Conservation (phyloP, 768 basidiomycete genomes). For the Tylopilus balloui region DNA sequence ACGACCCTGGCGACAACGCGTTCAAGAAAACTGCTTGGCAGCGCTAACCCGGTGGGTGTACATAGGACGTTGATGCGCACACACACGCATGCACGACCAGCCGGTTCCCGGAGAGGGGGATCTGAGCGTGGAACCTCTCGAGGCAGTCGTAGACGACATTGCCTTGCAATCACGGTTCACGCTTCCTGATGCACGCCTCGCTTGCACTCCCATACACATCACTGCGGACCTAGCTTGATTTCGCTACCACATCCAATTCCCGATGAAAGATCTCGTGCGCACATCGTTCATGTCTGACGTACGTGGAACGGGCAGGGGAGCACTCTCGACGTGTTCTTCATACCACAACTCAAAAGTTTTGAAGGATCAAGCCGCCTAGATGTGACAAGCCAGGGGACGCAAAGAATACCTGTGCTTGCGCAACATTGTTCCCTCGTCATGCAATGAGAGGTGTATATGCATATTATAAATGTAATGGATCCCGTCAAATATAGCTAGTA, state of each 20-base stretch:
- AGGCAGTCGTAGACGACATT: no score
- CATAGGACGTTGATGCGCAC: neutral
- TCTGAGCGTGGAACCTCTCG: no score
- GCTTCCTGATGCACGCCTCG: constrained; percentile 12
- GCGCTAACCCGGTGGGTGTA: no score
- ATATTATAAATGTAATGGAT: constrained; percentile 24
- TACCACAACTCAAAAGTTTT: constrained; percentile 8
- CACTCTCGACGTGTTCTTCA: constrained; percentile 24
- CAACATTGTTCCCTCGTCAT: constrained; percentile 12
- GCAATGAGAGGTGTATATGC: constrained; percentile 26
- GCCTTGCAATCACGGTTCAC: constrained; percentile 4
- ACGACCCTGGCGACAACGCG: constrained; percentile 16
- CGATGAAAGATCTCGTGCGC: constrained; percentile 18
- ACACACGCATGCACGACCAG: no score
- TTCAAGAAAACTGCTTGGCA: no score
- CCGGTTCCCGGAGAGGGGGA: no score
- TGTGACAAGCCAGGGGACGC: constrained; percentile 13
- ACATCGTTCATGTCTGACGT: constrained; percentile 13
- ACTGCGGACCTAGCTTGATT: constrained; percentile 19
- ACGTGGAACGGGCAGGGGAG: constrained; percentile 3
- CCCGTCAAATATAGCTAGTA: constrained; percentile 10
- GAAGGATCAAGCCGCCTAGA: neutral
- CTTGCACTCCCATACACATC: constrained; percentile 15
- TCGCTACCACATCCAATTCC: constrained; percentile 24
- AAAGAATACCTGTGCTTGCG: constrained; percentile 8